These are phyloP conservation scores for Chytriomyces sp. DNA, from an alignment of 192 early-diverging fungal genomes.

Conservation along the genomic window DNA sequence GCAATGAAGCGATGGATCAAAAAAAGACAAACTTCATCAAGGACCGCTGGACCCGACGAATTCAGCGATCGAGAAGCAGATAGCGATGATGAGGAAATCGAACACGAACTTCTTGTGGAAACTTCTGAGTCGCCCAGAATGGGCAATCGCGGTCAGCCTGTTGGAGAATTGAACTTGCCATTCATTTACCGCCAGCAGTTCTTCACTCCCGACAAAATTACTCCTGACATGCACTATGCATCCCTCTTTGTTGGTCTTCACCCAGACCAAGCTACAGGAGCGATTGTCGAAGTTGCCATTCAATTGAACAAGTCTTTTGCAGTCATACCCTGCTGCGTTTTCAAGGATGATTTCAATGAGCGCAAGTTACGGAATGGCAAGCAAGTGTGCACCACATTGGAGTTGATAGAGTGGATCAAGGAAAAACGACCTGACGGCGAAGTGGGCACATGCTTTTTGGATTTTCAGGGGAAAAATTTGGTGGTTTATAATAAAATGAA, in stretches of 20 bases:
- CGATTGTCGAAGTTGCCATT: slow-evolving; percentile 56
- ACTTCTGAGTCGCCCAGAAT: background rate
- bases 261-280: slow-evolving; percentile 64
- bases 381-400: slow-evolving; percentile 11
- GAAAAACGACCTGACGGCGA: slow-evolving; percentile 4
- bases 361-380: slow-evolving; percentile 36
- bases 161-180: too few species aligned
- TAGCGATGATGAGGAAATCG: background rate
- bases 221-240: slow-evolving; percentile 28
- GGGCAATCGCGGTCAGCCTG: too few species aligned
- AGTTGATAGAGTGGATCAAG: slow-evolving; percentile 25
- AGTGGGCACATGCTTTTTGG: slow-evolving; percentile 3
- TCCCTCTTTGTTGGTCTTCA: slow-evolving; percentile 59
- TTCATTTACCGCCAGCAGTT: slow-evolving; percentile 31
- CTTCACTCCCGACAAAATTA: slow-evolving; percentile 29
- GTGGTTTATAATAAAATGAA: slow-evolving; percentile 12
- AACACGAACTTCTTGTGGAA: background rate
- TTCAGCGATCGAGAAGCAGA: background rate
- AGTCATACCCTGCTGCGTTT: slow-evolving; percentile 63
- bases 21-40: background rate
- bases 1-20: slow-evolving; percentile 42
- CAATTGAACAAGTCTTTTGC: slow-evolving; percentile 53
- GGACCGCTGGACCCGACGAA: background rate
- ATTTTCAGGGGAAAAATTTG: slow-evolving; percentile 26
- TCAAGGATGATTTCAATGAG: slow-evolving; percentile 53